Conservation (phyloP, 805 yeast species). For the Pichia occidentalis region DNA sequence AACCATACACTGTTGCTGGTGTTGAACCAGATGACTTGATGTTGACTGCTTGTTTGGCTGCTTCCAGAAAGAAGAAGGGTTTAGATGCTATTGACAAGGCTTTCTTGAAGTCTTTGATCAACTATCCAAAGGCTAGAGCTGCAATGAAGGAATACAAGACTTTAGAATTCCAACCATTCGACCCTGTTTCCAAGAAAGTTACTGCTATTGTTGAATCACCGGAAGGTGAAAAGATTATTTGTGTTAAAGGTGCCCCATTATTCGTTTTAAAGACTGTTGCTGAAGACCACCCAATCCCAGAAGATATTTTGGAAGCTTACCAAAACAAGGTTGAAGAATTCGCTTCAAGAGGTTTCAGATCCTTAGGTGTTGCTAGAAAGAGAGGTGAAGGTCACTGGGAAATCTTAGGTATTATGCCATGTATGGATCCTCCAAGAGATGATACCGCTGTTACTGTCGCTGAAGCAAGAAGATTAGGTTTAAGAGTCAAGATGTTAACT, state of each 20-base stretch:
- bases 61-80: conserved; percentile 93
- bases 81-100: conserved; percentile 92
- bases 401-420: conserved; percentile 94
- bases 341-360: conserved; percentile 97
- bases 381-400: conserved; percentile 98
- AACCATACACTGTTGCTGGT: conserved; percentile 92
- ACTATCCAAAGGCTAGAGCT: conserved; percentile 84
- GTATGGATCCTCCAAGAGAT: conserved; percentile 98
- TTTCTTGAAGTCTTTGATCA: conserved; percentile 76
- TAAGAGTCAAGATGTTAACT: conserved; percentile 94
- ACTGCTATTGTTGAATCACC: conserved; percentile 91
- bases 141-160: conserved; percentile 91
- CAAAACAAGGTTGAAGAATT: conserved; percentile 96
- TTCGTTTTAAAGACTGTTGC: conserved; percentile 93
- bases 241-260: conserved; percentile 97
- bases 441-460: conserved; percentile 90
- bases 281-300: conserved; percentile 93
- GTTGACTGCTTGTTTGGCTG: conserved; percentile 93
- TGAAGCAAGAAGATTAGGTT: conserved; percentile 87
- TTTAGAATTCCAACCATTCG: conserved; percentile 92
- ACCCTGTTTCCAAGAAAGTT: conserved; percentile 95
- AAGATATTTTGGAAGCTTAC: conserved; percentile 85
- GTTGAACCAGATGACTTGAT: conserved; percentile 85
- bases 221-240: conserved; percentile 86
- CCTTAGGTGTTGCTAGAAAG: conserved; percentile 97